These are phyloP conservation scores for Alternaria gansuensis DNA, from an alignment of 2,329 filamentous ascomycete species.

Conservation along the genomic window DNA sequence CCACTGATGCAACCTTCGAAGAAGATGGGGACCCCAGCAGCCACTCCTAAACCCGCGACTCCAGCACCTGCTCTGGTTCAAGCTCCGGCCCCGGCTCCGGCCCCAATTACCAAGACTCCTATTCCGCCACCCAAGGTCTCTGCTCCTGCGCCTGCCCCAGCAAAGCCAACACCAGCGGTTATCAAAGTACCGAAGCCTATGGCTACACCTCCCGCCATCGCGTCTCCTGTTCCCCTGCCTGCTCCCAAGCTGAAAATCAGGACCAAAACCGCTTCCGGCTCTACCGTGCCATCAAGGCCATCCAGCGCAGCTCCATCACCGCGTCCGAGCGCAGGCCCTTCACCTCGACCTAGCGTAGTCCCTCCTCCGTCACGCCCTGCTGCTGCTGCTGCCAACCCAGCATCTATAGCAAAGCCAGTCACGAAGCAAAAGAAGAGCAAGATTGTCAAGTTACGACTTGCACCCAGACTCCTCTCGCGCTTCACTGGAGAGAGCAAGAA, in stretches of 20 bases:
- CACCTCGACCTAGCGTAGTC: conserved; percentile 24
- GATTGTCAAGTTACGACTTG: conserved; percentile 37
- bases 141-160: conserved; percentile 19
- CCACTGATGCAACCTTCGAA: conserved; percentile 31
- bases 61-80: conserved; percentile 11
- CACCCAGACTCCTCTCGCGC: conserved; percentile 26
- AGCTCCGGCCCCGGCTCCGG: conserved; percentile 10
- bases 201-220: conserved; percentile 35
- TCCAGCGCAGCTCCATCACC: conserved; percentile 29
- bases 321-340: conserved; percentile 23
- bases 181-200: conserved; percentile 31
- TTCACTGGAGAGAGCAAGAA: conserved; percentile 32
- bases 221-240: conserved; percentile 35
- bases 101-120: not conserved
- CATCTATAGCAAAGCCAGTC: conserved; percentile 16
- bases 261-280: conserved; percentile 32
- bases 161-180: conserved; percentile 20
- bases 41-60: conserved; percentile 20
- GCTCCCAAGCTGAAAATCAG: conserved; percentile 43
- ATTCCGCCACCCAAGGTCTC: conserved; percentile 13
- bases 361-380: conserved; percentile 15
- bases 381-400: conserved; percentile 4
- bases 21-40: conserved; percentile 31
- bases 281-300: conserved; percentile 17
- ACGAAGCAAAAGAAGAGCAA: conserved; percentile 38